Evolutionary conservation across 2,329 filamentous ascomycete species (phyloP).

Genomic region (Cladophialophora immunda): DNA sequence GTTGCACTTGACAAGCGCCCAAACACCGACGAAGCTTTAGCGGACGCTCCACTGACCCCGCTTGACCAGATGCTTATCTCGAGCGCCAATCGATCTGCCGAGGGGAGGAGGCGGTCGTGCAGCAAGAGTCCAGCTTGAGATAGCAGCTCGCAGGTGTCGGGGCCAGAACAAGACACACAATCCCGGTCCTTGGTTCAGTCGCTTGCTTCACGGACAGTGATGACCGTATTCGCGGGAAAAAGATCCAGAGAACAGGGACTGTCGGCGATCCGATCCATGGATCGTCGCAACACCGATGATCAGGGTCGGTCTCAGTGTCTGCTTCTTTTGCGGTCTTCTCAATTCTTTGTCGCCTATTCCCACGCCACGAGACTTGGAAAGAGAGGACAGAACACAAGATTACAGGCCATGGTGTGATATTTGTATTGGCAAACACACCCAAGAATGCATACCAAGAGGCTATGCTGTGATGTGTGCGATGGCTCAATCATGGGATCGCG

Average conservation of each 20-base stretch:
- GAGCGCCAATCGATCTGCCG: conserved; percentile 3
- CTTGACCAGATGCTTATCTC: not conserved
- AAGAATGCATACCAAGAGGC: not conserved
- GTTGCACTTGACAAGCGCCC: not conserved
- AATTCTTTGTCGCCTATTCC: not conserved
- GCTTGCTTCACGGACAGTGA: not conserved
- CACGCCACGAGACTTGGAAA: not conserved
- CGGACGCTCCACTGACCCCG: conserved; percentile 2
- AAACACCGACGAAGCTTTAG: not conserved
- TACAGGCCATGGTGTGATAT: conserved; percentile 3
- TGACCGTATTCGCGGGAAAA: not conserved
- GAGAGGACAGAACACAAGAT: not conserved
- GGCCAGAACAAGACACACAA: not conserved
- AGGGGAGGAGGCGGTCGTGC: not conserved
- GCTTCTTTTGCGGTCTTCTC: not conserved
- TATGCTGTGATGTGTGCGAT: not conserved
- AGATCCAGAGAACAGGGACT: not conserved
- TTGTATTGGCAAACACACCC: not conserved
- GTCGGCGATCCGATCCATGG: not conserved
- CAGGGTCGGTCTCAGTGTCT: not conserved
- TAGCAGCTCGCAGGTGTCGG: not conserved
- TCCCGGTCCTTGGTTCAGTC: not conserved
- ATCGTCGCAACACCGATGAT: not conserved
- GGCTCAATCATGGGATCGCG: not conserved
- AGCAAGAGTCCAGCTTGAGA: not conserved